These are phyloP conservation scores for Salisapilia sapeloensis DNA, from an alignment of 352 stramenopile genomes.

Conservation along the genomic window DNA sequence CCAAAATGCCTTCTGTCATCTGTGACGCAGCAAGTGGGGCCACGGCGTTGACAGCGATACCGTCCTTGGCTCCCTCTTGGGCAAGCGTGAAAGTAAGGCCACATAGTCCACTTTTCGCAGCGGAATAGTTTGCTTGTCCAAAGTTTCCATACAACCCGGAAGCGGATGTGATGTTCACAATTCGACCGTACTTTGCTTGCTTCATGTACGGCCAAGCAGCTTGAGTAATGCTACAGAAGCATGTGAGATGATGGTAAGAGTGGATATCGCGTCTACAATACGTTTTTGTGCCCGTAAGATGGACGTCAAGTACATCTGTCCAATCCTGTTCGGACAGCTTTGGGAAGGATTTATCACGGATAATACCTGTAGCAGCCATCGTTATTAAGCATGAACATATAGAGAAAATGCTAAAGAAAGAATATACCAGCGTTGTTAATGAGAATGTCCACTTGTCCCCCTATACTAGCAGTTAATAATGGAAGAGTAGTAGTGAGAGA, in stretches of 20 bases:
- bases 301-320: constrained; percentile 66
- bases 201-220: constrained; percentile 64
- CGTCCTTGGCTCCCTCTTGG: constrained; percentile 60
- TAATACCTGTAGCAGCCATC: constrained; percentile 21
- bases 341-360: constrained; percentile 78
- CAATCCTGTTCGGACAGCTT: constrained; percentile 78
- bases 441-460: constrained; percentile 80
- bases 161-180: constrained; percentile 70
- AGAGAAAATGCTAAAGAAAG: constrained; percentile 23
- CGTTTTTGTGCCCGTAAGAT: constrained; percentile 74
- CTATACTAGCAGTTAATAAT: constrained; percentile 10
- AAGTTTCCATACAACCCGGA: constrained; percentile 83
- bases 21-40: constrained; percentile 64
- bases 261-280: constrained; percentile 1
- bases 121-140: constrained; percentile 79
- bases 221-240: constrained; percentile 31
- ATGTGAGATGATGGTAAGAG: not conserved
- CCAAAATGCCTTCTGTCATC: constrained; percentile 71
- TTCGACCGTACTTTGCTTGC: constrained; percentile 64
- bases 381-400: not conserved
- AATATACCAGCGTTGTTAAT: constrained; percentile 87
- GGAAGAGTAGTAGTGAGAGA: not conserved
- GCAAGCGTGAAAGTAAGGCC: constrained; percentile 83
- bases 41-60: constrained; percentile 69
- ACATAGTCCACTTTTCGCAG: constrained; percentile 85